These are phyloP conservation scores for Inga oerstediana DNA, from an alignment of 306 rosid genomes.

Conservation along the genomic window DNA sequence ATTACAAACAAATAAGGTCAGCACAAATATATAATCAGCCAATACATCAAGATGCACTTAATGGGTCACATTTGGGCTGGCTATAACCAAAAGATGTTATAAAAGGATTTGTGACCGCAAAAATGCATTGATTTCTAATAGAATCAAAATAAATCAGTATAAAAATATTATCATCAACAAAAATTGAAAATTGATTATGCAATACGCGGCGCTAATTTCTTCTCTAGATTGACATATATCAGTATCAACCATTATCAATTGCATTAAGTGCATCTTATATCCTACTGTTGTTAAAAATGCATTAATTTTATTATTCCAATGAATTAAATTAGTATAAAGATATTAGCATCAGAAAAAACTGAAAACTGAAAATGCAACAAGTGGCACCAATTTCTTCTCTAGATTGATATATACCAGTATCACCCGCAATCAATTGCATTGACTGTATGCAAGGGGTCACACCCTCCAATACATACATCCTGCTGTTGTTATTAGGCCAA, in stretches of 20 bases:
- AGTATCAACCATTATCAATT: too few species aligned
- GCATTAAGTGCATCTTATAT: too few species aligned
- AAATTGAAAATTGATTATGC: too few species aligned
- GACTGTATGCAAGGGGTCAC: conserved; percentile 99
- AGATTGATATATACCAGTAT: conserved; percentile 73
- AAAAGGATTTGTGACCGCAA: not conserved
- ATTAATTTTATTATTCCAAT: not conserved
- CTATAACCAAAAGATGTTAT: not conserved
- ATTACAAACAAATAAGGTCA: not conserved
- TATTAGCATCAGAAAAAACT: not conserved
- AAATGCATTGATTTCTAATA: not conserved
- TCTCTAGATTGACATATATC: too few species aligned
- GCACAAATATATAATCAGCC: not conserved
- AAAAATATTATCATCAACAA: not conserved
- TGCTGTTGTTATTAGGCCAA: conserved; percentile 99
- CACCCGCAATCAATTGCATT: conserved; percentile 91
- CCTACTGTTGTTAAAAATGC: not conserved
- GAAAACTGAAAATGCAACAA: conserved; percentile 14
- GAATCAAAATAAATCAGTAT: conserved; percentile 1
- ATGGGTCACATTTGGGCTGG: not conserved
- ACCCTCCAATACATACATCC: conserved; percentile 99
- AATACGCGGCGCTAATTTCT: too few species aligned
- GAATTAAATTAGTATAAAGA: conserved; percentile 4
- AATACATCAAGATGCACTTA: not conserved
- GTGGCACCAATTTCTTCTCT: conserved; percentile 25